Evolutionary conservation across 2,329 filamentous ascomycete genomes (phyloP).

Genomic region (Ophiostoma tasmaniense): DNA sequence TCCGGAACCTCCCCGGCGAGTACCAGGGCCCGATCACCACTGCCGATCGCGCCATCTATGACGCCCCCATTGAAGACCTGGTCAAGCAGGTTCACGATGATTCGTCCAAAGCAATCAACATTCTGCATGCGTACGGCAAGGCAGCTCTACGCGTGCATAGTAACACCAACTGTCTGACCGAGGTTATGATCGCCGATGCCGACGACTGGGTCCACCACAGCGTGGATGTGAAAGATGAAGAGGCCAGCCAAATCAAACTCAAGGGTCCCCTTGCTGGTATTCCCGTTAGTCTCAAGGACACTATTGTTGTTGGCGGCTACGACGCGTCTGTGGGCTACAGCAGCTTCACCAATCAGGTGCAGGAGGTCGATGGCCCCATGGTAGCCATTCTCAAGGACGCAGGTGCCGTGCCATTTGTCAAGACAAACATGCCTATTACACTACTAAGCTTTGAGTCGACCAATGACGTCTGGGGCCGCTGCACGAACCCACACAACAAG

Average conservation of each 20-base stretch:
- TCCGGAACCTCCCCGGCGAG: conserved; percentile 50
- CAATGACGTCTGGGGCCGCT: conserved; percentile 31
- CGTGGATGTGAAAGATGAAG: conserved; percentile 16
- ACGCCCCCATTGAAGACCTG: conserved; percentile 66
- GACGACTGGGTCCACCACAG: conserved; percentile 56
- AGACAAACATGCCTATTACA: conserved; percentile 27
- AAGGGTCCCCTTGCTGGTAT: conserved; percentile 41
- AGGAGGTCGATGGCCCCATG: conserved; percentile 24
- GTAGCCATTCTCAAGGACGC: conserved; percentile 32
- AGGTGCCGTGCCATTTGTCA: conserved; percentile 32
- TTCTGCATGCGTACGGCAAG: conserved; percentile 82
- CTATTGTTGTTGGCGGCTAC: conserved; percentile 36
- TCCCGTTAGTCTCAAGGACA: conserved; percentile 42
- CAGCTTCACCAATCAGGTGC: conserved; percentile 15
- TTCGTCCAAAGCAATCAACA: conserved; percentile 54
- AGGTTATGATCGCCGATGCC: conserved; percentile 71
- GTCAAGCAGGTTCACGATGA: conserved; percentile 71
- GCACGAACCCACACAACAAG: conserved; percentile 30
- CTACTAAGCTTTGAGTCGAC: conserved; percentile 26
- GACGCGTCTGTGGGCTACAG: conserved; percentile 28
- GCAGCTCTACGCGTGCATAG: conserved; percentile 74
- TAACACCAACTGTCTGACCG: conserved; percentile 83
- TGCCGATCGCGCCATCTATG: conserved; percentile 58
- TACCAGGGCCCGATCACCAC: conserved; percentile 60
- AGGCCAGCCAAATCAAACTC: conserved; percentile 52